phyloP scores from a whole-genome alignment of 306 rosid genomes.

The Senna siamea region DNA sequence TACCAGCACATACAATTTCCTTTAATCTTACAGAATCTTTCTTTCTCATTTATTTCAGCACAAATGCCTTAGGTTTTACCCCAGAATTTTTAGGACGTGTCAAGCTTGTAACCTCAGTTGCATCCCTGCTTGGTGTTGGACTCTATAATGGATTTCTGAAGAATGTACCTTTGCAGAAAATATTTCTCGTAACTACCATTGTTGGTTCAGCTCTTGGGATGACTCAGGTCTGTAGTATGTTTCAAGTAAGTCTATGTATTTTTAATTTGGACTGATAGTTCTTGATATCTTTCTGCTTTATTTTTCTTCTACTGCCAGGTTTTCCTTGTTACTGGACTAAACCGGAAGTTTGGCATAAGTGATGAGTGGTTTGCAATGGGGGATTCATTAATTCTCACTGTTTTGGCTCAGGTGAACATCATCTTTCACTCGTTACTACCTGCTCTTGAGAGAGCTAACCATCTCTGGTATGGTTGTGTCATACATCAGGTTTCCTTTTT shows the following conservation, averaged over 20 bases:
- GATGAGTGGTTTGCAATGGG: constrained; percentile 99
- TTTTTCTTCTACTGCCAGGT: constrained; percentile 51
- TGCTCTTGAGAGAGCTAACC: constrained; percentile 7
- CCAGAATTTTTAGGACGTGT: constrained; percentile 95
- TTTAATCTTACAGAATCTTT: constrained; percentile 32
- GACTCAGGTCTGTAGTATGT: constrained; percentile 75
- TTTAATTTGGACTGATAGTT: constrained; percentile 25
- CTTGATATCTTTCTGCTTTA: not conserved
- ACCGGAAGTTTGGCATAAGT: constrained; percentile 77
- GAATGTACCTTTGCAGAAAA: constrained; percentile 74
- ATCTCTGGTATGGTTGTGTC: constrained; percentile 22
- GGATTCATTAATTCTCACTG: constrained; percentile 91
- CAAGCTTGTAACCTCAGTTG: constrained; percentile 92
- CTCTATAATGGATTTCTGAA: constrained; percentile 91
- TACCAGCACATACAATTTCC: constrained; percentile 19
- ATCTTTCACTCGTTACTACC: constrained; percentile 31
- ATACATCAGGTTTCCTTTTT: constrained; percentile 31
- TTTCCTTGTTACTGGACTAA: constrained; percentile 87
- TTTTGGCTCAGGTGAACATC: constrained; percentile 81
- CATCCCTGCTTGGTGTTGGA: constrained; percentile 92
- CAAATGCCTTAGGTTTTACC: constrained; percentile 88
- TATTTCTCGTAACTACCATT: constrained; percentile 72
- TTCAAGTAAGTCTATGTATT: constrained; percentile 3
- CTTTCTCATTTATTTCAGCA: constrained; percentile 59
- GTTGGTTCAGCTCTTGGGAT: constrained; percentile 88